phyloP scores from a whole-genome alignment of 2,329 filamentous ascomycete species.

The Aspergillus viridinutans region DNA sequence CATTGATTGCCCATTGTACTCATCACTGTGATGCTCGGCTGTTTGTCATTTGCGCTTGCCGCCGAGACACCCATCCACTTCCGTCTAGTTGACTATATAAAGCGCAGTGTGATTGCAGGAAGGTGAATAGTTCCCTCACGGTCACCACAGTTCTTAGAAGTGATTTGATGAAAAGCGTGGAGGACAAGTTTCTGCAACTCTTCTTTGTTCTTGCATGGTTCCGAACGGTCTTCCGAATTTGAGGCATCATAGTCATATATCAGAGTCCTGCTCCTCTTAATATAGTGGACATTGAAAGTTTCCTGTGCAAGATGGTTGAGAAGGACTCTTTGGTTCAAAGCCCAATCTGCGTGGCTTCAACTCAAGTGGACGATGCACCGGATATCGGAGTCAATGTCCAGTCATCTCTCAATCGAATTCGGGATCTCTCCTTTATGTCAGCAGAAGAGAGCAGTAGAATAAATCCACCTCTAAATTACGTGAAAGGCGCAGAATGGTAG shows the following conservation, averaged over 20 bases:
- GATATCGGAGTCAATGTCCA: not conserved
- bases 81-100: not conserved
- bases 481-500: slow-evolving; percentile 46
- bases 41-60: not conserved
- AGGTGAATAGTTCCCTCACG: not conserved
- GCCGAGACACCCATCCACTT: not conserved
- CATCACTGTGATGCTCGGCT: not conserved
- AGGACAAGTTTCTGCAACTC: not conserved
- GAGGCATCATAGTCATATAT: not conserved
- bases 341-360: slow-evolving; percentile 28
- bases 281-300: not conserved
- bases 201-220: not conserved
- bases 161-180: not conserved
- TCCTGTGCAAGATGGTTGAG: slow-evolving; percentile 10
- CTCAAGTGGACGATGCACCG: not conserved
- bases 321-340: slow-evolving; percentile 1
- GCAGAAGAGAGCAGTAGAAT: not conserved
- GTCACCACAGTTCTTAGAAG: not conserved
- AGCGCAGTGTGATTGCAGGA: not conserved
- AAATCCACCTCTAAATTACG: slow-evolving; percentile 31
- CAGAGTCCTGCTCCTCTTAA: not conserved
- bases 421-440: not conserved
- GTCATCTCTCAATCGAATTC: not conserved
- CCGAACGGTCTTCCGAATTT: not conserved
- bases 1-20: not conserved